Evolutionary conservation across 768 basidiomycete species (phyloP).

Genomic region (Tubosaeta brunneosetosa): DNA sequence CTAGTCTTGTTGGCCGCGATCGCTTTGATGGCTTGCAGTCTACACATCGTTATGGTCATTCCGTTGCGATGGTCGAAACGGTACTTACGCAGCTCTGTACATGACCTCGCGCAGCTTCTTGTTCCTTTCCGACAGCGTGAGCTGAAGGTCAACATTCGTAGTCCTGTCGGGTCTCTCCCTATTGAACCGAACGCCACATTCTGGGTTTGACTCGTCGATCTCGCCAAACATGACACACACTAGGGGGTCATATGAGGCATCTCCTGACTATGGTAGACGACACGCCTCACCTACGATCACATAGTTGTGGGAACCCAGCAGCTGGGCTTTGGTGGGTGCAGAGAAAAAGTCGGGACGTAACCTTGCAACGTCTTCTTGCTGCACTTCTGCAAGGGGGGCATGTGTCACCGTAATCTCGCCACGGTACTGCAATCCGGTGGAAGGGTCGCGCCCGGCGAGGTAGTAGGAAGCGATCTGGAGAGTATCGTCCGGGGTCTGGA

Average conservation of each 20-base stretch:
- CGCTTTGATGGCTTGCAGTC: not conserved
- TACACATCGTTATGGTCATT: not conserved
- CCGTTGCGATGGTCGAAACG: not conserved
- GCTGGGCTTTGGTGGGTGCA: constrained; percentile 11
- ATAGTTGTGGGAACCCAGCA: constrained; percentile 4
- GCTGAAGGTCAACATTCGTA: constrained; percentile 9
- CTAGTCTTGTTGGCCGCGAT: not conserved
- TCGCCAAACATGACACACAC: constrained; percentile 7
- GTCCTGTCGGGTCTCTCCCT: constrained; percentile 2
- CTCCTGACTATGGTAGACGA: no score
- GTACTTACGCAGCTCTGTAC: constrained; percentile 7
- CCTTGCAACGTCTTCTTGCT: constrained; percentile 11
- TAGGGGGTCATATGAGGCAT: not conserved
- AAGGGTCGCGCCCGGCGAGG: constrained; percentile 6
- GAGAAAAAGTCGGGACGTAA: constrained; percentile 15
- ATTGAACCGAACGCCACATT: not conserved
- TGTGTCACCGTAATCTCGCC: constrained; percentile 10
- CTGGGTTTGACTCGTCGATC: constrained; percentile 1
- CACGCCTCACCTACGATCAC: constrained; percentile 4
- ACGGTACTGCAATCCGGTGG: constrained; percentile 4
- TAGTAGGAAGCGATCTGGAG: constrained; percentile 5
- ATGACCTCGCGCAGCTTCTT: constrained; percentile 5
- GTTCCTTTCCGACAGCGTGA: constrained; percentile 7
- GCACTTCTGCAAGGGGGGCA: constrained; percentile 7
- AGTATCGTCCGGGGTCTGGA: not conserved